Evolutionary conservation across 176 grass and related monocot genomes (phyloP), one percentile per base, ranked within the genome.

Genomic region (Triticum turgidum): DNA sequence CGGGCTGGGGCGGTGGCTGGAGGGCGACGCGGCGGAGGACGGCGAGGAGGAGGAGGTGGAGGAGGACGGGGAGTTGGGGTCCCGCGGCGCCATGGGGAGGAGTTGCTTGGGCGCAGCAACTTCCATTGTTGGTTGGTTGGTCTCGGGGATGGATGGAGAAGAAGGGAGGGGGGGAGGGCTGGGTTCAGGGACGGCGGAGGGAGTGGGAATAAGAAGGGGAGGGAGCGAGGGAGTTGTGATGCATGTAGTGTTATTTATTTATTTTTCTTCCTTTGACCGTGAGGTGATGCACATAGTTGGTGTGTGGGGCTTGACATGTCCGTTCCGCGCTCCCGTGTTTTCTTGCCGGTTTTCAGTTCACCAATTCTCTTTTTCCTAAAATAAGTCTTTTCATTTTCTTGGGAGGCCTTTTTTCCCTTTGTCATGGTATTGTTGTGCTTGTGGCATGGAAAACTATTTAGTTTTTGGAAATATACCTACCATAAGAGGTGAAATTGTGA

Each of bases 51-150:
- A 67, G 21, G 76, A 70, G 39, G 84, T 65, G 80, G 87, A 76
- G 65, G 83, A 76, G 33, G 83, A 73, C 6, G 88, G 81, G 21
- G 82, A 88, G 65, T 61, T 77, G 44, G 65, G 85, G 22, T 11
- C 56, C 17, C 41, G 80, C 89, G 63, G 80, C 70, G 63, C 70
- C 89, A 88, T 35, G 34, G 58, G 92, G 70, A 76, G 83, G 65
- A 61, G 59, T 78, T 70, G 86, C 80, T 84, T 89, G 63, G 25
- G 68, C 21, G 80, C 81, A 4, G 89, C 89, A 88, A 91, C 83
- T 83, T 89, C 83, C 83, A 85, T 90, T 56, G 65, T 41, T n/a
- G 56, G 29, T 75, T 65, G 8, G 71, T 41, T 78, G 84, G 65
- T 65, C 41, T 73, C 76, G 17, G 84, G 61, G 79, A 35, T 69